Percentiles rank a stretch among this genome's conserved stretches.
Evolutionary conservation across 768 basidiomycete genomes (phyloP).

Genomic region (Obba rivulosa): DNA sequence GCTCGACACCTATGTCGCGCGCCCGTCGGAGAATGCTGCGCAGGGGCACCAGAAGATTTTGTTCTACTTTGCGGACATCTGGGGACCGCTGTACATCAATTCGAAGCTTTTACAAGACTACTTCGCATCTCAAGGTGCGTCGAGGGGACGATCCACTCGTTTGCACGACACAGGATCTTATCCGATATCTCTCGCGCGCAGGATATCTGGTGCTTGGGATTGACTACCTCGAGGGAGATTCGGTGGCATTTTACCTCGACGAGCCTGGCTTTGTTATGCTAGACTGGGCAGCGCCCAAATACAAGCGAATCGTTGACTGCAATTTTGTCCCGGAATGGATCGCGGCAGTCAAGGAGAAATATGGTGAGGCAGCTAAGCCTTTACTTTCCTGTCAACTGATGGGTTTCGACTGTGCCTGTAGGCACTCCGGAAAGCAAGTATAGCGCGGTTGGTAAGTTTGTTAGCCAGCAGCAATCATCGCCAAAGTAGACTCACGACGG

Average conservation of each 20-base stretch:
- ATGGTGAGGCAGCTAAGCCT: constrained; percentile 31
- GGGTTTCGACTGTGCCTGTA: constrained; percentile 5
- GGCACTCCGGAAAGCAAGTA: constrained; percentile 19
- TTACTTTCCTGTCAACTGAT: not conserved
- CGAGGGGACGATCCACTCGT: too few species aligned
- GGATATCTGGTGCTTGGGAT: constrained; percentile 55
- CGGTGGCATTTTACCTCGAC: constrained; percentile 35
- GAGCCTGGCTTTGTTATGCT: constrained; percentile 18
- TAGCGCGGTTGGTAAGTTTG: constrained; percentile 9
- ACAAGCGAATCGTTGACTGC: not conserved
- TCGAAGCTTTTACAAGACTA: constrained; percentile 59
- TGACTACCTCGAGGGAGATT: constrained; percentile 63
- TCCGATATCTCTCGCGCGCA: constrained; percentile 14
- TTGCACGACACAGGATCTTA: not conserved
- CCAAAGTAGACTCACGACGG: not conserved
- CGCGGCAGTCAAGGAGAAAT: constrained; percentile 37
- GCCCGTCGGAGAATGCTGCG: constrained; percentile 24
- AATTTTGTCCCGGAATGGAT: constrained; percentile 3
- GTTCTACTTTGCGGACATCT: constrained; percentile 56
- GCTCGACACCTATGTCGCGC: constrained; percentile 50
- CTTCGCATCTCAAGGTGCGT: constrained; percentile 51
- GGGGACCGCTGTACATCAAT: constrained; percentile 54
- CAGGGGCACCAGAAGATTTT: constrained; percentile 34
- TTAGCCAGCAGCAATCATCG: not conserved
- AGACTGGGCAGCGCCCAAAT: constrained; percentile 6